Evolutionary conservation across 345 rosid species (phyloP).

Genomic region (Brassica cretica): DNA sequence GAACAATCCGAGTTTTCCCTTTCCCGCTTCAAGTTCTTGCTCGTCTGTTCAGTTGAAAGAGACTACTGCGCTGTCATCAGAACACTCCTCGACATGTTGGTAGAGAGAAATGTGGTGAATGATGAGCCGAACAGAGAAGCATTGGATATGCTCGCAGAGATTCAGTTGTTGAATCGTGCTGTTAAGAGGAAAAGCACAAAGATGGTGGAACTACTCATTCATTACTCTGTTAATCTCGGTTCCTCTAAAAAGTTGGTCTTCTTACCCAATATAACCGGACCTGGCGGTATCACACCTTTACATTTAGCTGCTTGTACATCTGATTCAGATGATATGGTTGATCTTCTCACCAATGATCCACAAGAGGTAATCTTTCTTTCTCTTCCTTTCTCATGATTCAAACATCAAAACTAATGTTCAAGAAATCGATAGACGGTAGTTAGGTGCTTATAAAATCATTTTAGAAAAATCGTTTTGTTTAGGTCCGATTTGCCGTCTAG

Average conservation of each 20-base stretch:
- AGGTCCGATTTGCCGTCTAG: no score
- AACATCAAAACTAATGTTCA: background rate
- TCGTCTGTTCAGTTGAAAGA: slow-evolving; percentile 73
- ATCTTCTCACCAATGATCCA: slow-evolving; percentile 84
- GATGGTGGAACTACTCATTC: slow-evolving; percentile 69
- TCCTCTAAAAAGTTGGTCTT: slow-evolving; percentile 50
- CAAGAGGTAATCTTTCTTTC: slow-evolving; percentile 58
- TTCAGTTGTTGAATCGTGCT: slow-evolving; percentile 72
- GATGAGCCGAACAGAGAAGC: slow-evolving; percentile 52
- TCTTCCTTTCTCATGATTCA: background rate
- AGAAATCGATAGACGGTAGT: no score
- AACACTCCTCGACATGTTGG: slow-evolving; percentile 62
- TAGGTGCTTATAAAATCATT: no score
- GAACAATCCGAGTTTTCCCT: slow-evolving; percentile 52
- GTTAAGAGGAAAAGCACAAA: slow-evolving; percentile 67
- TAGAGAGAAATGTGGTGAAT: slow-evolving; percentile 49
- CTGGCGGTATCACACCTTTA: slow-evolving; percentile 79
- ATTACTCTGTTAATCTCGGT: slow-evolving; percentile 41
- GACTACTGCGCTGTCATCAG: slow-evolving; percentile 62
- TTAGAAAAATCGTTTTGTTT: no score
- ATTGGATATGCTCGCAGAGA: slow-evolving; percentile 56
- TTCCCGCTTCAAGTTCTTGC: slow-evolving; percentile 68
- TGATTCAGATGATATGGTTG: slow-evolving; percentile 60
- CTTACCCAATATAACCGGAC: slow-evolving; percentile 62
- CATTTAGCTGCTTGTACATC: slow-evolving; percentile 85